Evolutionary conservation across 352 stramenopile genomes (phyloP), one percentile per base, ranked within the genome.

Genomic region (Pythium myriotylum): DNA sequence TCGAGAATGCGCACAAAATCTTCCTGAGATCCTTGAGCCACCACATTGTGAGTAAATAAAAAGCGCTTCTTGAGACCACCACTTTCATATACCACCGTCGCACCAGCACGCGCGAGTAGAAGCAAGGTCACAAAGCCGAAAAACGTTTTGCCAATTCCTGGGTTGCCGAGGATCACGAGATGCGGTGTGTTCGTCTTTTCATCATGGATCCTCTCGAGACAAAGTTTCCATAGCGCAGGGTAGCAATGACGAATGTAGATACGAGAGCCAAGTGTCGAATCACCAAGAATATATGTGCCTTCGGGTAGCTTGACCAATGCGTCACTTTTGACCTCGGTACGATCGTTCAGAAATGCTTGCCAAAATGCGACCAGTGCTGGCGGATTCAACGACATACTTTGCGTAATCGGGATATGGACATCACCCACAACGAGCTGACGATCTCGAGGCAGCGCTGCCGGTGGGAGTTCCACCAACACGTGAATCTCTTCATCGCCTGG

Each of bases 161-260:
- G 63, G 37, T 70, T 70, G n/a, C 64, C 68, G 22, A 76, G 54
- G 27, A 76, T 70, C 49, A 76, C 59, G n/a, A 76, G 54, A 70
- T 73, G 67, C 23, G 56, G 64, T 26, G 52, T 64, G 17, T 69
- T 72, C 3, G 4, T 41, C 48, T 12, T 32, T 41, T 40, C 17
- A 40, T 54, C 48, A 6, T 54, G 48, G 48, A 54, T 54, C 17
- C n/a, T 54, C 4, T 54, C 0, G 6, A 12, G 27, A 43, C 48
- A 70, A 50, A 46, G 7, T 14, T 76, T 32, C 54, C 26, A 60
- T 32, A 76, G 61, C 39, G 52, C 8, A 23, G 65, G 39, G 45
- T 74, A 74, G 40, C 66, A 70, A 67, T 49, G 66, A 27, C 53
- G 66, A 59, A 70, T 66, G 65, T 72, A 77, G 43, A 77, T 26